phyloP scores from a whole-genome alignment of 2,329 filamentous ascomycete genomes.

The Massarina eburnea region DNA sequence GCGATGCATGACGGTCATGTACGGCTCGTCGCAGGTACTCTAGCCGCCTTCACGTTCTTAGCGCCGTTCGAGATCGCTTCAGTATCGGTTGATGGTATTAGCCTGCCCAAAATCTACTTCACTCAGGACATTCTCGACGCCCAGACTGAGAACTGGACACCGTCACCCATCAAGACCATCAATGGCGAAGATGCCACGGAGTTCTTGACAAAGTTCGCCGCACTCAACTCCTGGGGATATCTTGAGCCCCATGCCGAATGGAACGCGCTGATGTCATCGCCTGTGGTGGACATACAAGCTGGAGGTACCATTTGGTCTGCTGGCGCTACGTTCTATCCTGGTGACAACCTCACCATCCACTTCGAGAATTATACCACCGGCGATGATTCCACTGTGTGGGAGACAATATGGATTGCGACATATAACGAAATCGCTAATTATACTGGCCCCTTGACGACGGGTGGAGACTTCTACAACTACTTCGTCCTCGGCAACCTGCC shows the following conservation, averaged over 20 bases:
- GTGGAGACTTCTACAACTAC: constrained; percentile 49
- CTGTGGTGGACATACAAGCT: constrained; percentile 1
- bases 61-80: constrained; percentile 27
- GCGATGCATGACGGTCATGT: constrained; percentile 39
- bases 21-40: constrained; percentile 25
- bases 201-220: constrained; percentile 23
- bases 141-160: constrained; percentile 18
- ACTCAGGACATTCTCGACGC: constrained; percentile 27
- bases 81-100: constrained; percentile 24
- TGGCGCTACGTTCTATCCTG: constrained; percentile 39
- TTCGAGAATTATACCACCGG: constrained; percentile 19
- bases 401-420: constrained; percentile 25
- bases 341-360: constrained; percentile 24
- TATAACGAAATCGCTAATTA: constrained; percentile 19
- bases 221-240: constrained; percentile 36
- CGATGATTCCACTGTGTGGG: constrained; percentile 13
- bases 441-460: constrained; percentile 40
- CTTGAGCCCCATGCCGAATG: constrained; percentile 48
- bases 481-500: constrained; percentile 42
- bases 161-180: constrained; percentile 29
- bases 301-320: not conserved
- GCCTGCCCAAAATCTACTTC: constrained; percentile 37
- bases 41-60: constrained; percentile 27
- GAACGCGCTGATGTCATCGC: constrained; percentile 36
- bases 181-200: constrained; percentile 27